Conservation (phyloP, 345 rosid species). For the Raphanus sativus region DNA sequence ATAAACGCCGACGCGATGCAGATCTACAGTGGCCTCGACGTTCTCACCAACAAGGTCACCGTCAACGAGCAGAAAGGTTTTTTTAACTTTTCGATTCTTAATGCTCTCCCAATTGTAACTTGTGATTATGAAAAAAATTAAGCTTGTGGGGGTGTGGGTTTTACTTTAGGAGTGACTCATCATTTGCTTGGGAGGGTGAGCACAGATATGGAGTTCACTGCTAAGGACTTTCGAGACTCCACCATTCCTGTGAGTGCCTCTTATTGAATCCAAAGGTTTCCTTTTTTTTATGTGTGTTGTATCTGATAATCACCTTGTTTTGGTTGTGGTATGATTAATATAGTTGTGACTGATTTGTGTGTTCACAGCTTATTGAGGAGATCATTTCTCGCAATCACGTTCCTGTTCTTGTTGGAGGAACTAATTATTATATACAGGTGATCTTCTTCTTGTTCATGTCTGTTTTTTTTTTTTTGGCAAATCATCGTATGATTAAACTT, state of each 20-base stretch:
- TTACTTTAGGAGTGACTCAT: slow-evolving; percentile 80
- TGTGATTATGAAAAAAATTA: neutral
- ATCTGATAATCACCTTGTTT: neutral
- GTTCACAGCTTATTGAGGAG: slow-evolving; percentile 67
- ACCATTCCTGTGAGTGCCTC: slow-evolving; percentile 64
- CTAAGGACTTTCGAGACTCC: slow-evolving; percentile 70
- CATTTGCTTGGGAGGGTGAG: slow-evolving; percentile 79
- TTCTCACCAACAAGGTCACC: slow-evolving; percentile 85
- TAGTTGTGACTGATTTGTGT: neutral
- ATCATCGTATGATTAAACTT: neutral
- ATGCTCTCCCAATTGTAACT: neutral
- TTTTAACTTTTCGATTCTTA: neutral
- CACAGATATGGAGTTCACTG: slow-evolving; percentile 67
- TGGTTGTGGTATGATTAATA: slow-evolving; percentile 10
- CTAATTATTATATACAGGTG: slow-evolving; percentile 94
- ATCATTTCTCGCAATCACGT: slow-evolving; percentile 65
- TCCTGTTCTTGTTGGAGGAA: slow-evolving; percentile 93
- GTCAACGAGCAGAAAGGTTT: slow-evolving; percentile 65
- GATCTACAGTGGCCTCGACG: slow-evolving; percentile 79
- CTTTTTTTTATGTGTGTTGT: too few relatives aligned
- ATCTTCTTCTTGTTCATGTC: slow-evolving; percentile 8
- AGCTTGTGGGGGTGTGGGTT: neutral
- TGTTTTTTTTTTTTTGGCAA: neutral
- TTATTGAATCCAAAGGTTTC: neutral
- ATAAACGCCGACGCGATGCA: slow-evolving; percentile 99